phyloP scores from a whole-genome alignment of 176 grass and related monocot species.

The Thalia dealbata region DNA sequence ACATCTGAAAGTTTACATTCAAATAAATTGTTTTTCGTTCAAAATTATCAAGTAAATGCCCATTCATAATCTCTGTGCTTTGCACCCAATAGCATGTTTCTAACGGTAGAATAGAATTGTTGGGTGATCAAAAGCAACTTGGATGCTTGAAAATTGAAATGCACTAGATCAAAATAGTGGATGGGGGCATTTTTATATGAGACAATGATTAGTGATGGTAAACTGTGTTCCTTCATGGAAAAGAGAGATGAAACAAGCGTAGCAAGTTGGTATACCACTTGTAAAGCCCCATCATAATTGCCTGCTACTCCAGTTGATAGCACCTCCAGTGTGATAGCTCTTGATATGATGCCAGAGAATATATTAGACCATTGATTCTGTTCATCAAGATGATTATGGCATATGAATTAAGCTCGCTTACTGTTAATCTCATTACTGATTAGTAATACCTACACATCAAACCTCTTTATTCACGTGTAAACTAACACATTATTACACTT shows the following conservation, averaged over 20 bases:
- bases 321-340: conserved; percentile 17
- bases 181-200: too few species aligned
- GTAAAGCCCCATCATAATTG: conserved; percentile 15
- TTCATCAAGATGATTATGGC: neutral
- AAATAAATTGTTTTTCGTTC: neutral
- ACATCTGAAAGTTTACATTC: neutral
- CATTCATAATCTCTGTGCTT: neutral
- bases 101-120: too few species aligned
- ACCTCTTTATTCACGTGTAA: too few species aligned
- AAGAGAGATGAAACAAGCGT: neutral
- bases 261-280: neutral
- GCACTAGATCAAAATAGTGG: too few species aligned
- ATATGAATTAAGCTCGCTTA: neutral
- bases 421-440: too few species aligned
- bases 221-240: neutral
- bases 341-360: conserved; percentile 17
- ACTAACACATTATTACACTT: neutral
- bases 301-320: conserved; percentile 19
- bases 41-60: neutral
- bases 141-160: too few species aligned
- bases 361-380: conserved; percentile 21
- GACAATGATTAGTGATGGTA: neutral
- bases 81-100: too few species aligned
- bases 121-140: too few species aligned
- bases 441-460: too few species aligned